Conservation (phyloP, 106 monocot genomes). For the Dioscorea dumetorum region DNA sequence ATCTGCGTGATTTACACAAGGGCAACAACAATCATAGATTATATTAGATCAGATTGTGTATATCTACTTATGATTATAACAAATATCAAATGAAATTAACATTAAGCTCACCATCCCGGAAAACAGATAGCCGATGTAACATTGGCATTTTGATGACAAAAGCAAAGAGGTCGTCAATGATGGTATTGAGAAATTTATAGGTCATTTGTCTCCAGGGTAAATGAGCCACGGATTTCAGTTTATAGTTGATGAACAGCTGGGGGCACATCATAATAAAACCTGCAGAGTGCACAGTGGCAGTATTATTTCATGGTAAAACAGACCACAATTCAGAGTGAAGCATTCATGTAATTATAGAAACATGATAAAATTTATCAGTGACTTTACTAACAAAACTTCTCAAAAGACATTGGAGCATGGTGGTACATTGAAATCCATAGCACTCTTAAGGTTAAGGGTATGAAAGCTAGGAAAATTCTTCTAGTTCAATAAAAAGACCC, state of each 20-base stretch:
- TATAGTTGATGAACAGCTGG: conserved; percentile 93
- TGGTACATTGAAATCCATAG: no score
- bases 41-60: background rate
- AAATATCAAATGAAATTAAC: background rate
- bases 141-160: conserved; percentile 98
- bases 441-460: no score
- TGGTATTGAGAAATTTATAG: conserved; percentile 97
- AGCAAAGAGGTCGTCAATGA: conserved; percentile 90
- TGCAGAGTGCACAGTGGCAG: conserved; percentile 13
- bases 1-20: conserved; percentile 42
- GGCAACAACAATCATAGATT: background rate
- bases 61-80: background rate
- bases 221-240: conserved; percentile 91
- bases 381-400: no score
- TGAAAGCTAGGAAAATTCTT: no score
- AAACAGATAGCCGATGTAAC: conserved; percentile 93
- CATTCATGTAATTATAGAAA: no score
- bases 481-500: no score
- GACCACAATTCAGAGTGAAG: background rate
- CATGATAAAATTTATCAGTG: no score
- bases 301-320: background rate
- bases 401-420: no score
- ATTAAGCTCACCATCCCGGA: conserved; percentile 66
- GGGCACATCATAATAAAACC: conserved; percentile 99
- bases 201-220: conserved; percentile 99